Evolutionary conservation across 2,329 filamentous ascomycete genomes (phyloP), one percentile per base, ranked within the genome.

Genomic region (Sporothrix phasma): DNA sequence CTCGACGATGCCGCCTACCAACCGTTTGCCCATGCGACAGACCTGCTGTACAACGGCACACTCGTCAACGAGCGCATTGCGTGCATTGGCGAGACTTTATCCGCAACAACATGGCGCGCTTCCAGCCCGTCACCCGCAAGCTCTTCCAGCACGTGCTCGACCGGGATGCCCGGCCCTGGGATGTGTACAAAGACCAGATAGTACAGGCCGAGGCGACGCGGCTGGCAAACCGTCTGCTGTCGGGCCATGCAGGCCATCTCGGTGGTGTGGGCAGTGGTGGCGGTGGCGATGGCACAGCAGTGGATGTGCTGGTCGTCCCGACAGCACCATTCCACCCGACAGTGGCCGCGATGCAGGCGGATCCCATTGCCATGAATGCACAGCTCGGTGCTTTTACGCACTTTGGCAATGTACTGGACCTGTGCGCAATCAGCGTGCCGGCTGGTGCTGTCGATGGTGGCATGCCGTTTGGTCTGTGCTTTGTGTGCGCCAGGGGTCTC

Each of bases 361-460:
- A 83, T 65, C 81, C 81, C 0, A 74, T 84, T 53, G 72, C 68
- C 47, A 74, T 78, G 68, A 84, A 84, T 66, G 77, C 77, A 19
- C 73, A 75, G 37, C 68, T 81, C n/a, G 79, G 79, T 7, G 74
- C 73, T 45, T 84, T 82, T 66, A 81, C 81, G 4, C 81, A 83
- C 66, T 83, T 77, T 68, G 82, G 74, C 3, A 85, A 85, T 66
- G 79, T 85, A 24, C 71, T 85, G 8, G 82, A 85, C 70, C 71
- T 84, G 24, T 80, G 78, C 67, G 80, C 75, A 3, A 69, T 80
- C n/a, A 76, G 76, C 10, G 76, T 83, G 37, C 78, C 78, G 2
- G 80, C 80, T 0, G 77, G 79, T 2, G 73, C 66, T 15, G 75
- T 73, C 61, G 61, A 67, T 2, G 68, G 69, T 31, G 69, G 62